Evolutionary conservation across 306 rosid species (phyloP), one percentile per base, ranked within the genome.

Genomic region (Neltuma alba): DNA sequence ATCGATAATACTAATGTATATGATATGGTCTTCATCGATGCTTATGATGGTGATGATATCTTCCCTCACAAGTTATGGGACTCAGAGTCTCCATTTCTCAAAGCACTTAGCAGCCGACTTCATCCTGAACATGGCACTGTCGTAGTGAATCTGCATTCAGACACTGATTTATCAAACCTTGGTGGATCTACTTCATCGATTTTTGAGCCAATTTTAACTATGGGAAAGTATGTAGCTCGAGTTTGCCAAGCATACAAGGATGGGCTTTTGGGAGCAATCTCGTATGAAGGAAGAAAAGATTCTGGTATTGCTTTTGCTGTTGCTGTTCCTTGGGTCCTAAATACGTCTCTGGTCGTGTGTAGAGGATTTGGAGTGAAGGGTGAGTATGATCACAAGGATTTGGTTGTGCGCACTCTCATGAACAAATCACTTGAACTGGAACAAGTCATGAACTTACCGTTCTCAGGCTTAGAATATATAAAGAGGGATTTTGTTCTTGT

Each of bases 131-230:
- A 92, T 31, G 99, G 99, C 12, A 95, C 94, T 1, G 97, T 92
- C 37, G 94, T 95, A 61, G 98, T 95, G 75, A 95, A 95, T 88
- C 97, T 92, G 78, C 99, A 95, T 87, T 91, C 99, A 0, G 99
- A 95, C 85, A 80, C 88, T 65, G 93, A 91, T 41, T 21, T 81
- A 70, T 42, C 82, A 85, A 83, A 82, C 77, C 75, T 58, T 5
- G 91, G 81, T 57, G 92, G 92, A 52, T 89, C 91, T 27, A 77
- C 64, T 64, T 88, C 92, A 58, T 87, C 92, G 10, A 76, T 73
- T 80, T 52, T 77, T 44, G 87, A 86, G 74, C 91, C 74, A 70
- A 38, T 81, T 78, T 83, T 91, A 74, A 97, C 97, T 9, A 84
- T 88, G 92, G 97, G 98, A 20, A 89, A 81, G 83, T 87, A 92